phyloP scores from a whole-genome alignment of 2,329 filamentous ascomycete genomes.

The Alternaria arbusti region DNA sequence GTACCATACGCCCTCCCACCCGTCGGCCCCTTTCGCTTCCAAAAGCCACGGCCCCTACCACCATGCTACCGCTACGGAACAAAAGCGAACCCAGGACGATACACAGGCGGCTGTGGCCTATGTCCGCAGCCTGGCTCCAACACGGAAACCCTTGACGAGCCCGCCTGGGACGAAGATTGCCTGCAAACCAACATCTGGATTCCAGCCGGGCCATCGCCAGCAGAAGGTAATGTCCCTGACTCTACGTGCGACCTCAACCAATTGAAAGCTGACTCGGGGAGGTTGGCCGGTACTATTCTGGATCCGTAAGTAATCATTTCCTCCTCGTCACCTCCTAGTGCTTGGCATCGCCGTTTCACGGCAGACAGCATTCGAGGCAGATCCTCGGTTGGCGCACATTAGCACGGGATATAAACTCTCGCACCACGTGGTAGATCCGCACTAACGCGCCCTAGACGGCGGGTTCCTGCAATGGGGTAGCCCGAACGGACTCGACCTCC shows the following conservation, averaged over 20 bases:
- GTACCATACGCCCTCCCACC: conserved; percentile 63
- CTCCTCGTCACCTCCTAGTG: background rate
- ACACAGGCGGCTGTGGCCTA: conserved; percentile 49
- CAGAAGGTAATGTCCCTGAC: conserved; percentile 31
- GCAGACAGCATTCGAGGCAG: background rate
- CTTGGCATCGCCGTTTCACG: conserved; percentile 2
- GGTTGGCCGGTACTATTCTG: conserved; percentile 66
- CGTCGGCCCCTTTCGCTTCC: conserved; percentile 56
- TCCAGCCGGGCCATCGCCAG: conserved; percentile 54
- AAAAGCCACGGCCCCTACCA: conserved; percentile 56
- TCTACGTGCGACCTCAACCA: background rate
- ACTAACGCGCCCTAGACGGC: conserved; percentile 49
- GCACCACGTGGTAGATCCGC: conserved; percentile 7
- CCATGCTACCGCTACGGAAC: conserved; percentile 60
- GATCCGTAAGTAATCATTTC: conserved; percentile 54
- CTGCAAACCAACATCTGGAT: conserved; percentile 64
- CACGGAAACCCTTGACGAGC: conserved; percentile 26
- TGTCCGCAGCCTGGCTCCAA: conserved; percentile 58
- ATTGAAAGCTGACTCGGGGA: conserved; percentile 15
- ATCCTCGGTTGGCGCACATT: background rate
- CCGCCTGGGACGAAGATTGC: conserved; percentile 59
- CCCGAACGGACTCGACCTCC: conserved; percentile 56
- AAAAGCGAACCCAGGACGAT: conserved; percentile 54
- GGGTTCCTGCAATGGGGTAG: conserved; percentile 65
- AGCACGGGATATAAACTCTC: background rate